Evolutionary conservation across 2,329 filamentous ascomycete species (phyloP).

Genomic region (Hymenoscyphus fraxineus): DNA sequence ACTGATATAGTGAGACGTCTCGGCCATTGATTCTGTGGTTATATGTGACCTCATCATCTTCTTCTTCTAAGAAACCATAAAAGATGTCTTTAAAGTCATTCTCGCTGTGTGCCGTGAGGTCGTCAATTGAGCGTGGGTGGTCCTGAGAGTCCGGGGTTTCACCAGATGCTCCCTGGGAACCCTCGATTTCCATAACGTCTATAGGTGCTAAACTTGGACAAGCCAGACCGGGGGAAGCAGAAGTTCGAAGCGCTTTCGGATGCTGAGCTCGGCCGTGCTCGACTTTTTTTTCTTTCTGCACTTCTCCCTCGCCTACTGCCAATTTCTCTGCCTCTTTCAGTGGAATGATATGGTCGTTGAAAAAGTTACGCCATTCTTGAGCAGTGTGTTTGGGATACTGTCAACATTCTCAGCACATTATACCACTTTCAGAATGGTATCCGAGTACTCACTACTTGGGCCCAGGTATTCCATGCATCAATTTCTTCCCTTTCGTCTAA

Average conservation of each 20-base stretch:
- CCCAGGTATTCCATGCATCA: slow-evolving; percentile 31
- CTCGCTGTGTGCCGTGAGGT: slow-evolving; percentile 18
- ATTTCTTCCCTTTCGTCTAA: slow-evolving; percentile 23
- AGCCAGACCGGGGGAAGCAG: neutral
- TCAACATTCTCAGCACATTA: slow-evolving; percentile 4
- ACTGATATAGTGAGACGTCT: slow-evolving; percentile 26
- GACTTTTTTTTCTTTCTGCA: neutral
- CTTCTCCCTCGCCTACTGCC: slow-evolving; percentile 2
- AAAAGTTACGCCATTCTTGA: slow-evolving; percentile 34
- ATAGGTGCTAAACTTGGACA: neutral
- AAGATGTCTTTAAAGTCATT: slow-evolving; percentile 23
- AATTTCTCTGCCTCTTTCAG: slow-evolving; percentile 7
- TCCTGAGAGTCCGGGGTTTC: slow-evolving; percentile 7
- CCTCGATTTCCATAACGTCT: slow-evolving; percentile 10
- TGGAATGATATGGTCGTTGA: slow-evolving; percentile 25
- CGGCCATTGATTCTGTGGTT: slow-evolving; percentile 25
- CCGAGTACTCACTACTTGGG: slow-evolving; percentile 21
- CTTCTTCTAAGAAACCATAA: slow-evolving; percentile 12
- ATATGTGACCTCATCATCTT: slow-evolving; percentile 21
- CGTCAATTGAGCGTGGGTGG: neutral
- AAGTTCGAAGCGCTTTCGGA: neutral
- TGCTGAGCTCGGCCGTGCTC: neutral
- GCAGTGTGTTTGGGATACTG: slow-evolving; percentile 32
- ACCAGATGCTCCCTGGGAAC: slow-evolving; percentile 17
- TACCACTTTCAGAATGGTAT: neutral